These are phyloP conservation scores for Magnolia kwangsiensis DNA, from an alignment of 164 flowering plant genomes.

Conservation along the genomic window DNA sequence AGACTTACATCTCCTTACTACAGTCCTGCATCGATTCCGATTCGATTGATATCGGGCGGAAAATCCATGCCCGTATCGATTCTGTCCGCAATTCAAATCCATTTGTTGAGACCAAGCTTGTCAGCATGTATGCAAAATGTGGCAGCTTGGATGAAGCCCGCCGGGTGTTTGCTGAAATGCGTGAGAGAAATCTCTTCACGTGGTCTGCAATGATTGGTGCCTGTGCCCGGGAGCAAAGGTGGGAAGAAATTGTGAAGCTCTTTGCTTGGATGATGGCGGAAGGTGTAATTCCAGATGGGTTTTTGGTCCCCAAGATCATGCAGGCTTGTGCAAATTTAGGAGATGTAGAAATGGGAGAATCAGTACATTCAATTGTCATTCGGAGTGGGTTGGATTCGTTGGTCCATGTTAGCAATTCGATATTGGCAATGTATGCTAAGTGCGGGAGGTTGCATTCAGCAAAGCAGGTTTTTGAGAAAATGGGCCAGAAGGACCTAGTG, in stretches of 20 bases:
- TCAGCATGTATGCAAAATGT: conserved; percentile 33
- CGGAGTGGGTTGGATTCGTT: conserved; percentile 11
- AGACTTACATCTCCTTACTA: conserved; percentile 24
- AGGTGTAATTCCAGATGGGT: conserved; percentile 21
- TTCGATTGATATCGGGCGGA: conserved; percentile 22
- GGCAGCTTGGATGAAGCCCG: conserved; percentile 28
- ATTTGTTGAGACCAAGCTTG: conserved; percentile 23
- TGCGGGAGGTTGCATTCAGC: conserved; percentile 21
- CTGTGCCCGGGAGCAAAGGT: conserved; percentile 23
- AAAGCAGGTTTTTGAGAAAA: conserved; percentile 17
- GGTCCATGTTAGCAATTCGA: conserved; percentile 20
- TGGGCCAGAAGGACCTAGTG: conserved; percentile 19
- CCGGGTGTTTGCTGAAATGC: conserved; percentile 23
- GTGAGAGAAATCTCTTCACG: conserved; percentile 21
- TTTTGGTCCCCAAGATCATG: conserved; percentile 23
- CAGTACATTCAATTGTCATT: conserved; percentile 18
- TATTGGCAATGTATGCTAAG: conserved; percentile 29
- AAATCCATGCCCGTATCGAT: conserved; percentile 19
- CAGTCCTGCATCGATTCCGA: conserved; percentile 26
- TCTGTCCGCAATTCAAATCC: conserved; percentile 8
- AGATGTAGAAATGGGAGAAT: conserved; percentile 14
- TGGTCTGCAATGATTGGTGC: conserved; percentile 34
- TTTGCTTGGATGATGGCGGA: conserved; percentile 22
- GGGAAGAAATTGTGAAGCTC: conserved; percentile 21
- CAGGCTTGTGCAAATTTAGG: conserved; percentile 28